A percentile compares a stretch with the other conserved stretches of the same genome.
These are phyloP conservation scores for Pseudocercospora cruenta DNA, from an alignment of 2,329 filamentous ascomycete genomes.

Conservation along the genomic window DNA sequence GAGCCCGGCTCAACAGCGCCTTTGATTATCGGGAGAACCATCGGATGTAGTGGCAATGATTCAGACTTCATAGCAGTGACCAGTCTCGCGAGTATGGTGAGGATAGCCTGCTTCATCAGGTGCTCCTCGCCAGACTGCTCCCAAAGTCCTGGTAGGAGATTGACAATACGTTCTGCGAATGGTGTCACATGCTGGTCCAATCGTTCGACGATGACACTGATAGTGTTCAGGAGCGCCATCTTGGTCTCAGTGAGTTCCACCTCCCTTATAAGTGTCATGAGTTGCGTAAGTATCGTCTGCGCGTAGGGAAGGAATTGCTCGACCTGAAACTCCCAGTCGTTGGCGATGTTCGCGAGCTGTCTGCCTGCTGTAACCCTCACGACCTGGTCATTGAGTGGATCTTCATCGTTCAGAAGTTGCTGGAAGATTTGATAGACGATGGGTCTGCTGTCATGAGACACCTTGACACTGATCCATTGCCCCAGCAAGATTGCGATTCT, in stretches of 20 bases:
- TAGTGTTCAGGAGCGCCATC: constrained; percentile 84
- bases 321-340: constrained; percentile 80
- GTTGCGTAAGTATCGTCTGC: constrained; percentile 68
- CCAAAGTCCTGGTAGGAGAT: constrained; percentile 81
- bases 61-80: constrained; percentile 82
- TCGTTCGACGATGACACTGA: constrained; percentile 76
- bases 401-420: constrained; percentile 77
- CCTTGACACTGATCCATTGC: constrained; percentile 83
- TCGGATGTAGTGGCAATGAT: constrained; percentile 75
- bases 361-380: constrained; percentile 89
- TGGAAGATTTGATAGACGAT: constrained; percentile 87
- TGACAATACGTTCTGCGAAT: constrained; percentile 79
- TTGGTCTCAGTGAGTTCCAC: constrained; percentile 86
- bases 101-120: constrained; percentile 90
- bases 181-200: constrained; percentile 73
- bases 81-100: constrained; percentile 81
- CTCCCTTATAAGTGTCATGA: constrained; percentile 78
- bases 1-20: constrained; percentile 78
- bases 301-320: constrained; percentile 78
- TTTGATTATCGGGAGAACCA: constrained; percentile 80
- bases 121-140: constrained; percentile 82
- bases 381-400: constrained; percentile 83
- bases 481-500: constrained; percentile 86
- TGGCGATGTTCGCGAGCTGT: constrained; percentile 76
- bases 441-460: constrained; percentile 68